Conservation (phyloP, 2,329 filamentous ascomycete genomes). For the Orbilia ellipsospora region DNA sequence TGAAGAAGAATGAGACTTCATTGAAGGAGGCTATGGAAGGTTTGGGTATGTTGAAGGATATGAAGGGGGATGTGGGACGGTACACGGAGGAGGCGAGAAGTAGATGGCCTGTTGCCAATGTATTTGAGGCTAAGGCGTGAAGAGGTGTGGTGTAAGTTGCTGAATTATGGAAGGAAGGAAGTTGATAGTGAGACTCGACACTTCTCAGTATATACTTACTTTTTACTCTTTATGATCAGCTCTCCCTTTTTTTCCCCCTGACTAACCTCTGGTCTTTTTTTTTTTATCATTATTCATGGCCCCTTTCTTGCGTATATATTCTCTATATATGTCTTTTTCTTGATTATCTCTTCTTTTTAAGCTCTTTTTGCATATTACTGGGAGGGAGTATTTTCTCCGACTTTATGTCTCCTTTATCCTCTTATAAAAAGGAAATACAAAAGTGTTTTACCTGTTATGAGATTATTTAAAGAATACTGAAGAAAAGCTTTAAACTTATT, state of each 20-base stretch:
- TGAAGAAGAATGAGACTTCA: conserved; percentile 67
- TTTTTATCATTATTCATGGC: neutral
- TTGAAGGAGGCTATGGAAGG: conserved; percentile 70
- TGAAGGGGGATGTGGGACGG: conserved; percentile 62
- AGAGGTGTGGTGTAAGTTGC: conserved; percentile 1
- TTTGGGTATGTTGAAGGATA: conserved; percentile 66
- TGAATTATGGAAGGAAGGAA: neutral
- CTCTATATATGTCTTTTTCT: too few species aligned
- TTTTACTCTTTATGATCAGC: neutral
- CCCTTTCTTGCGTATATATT: too few species aligned
- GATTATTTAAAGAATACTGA: too few species aligned
- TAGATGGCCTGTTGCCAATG: conserved; percentile 68
- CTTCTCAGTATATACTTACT: conserved; percentile 36
- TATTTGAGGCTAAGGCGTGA: conserved; percentile 58
- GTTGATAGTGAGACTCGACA: conserved; percentile 3
- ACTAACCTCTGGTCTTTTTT: neutral
- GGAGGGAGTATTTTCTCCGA: too few species aligned
- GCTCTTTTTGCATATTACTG: too few species aligned
- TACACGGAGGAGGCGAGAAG: conserved; percentile 64
- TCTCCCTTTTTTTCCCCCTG: neutral
- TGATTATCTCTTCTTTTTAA: too few species aligned
- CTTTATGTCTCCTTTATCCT: too few species aligned
- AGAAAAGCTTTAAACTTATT: too few species aligned
- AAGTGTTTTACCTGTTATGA: too few species aligned
- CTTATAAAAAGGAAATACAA: too few species aligned